These are phyloP conservation scores for Lepidium aucheri DNA, from an alignment of 345 rosid species.

Conservation along the genomic window DNA sequence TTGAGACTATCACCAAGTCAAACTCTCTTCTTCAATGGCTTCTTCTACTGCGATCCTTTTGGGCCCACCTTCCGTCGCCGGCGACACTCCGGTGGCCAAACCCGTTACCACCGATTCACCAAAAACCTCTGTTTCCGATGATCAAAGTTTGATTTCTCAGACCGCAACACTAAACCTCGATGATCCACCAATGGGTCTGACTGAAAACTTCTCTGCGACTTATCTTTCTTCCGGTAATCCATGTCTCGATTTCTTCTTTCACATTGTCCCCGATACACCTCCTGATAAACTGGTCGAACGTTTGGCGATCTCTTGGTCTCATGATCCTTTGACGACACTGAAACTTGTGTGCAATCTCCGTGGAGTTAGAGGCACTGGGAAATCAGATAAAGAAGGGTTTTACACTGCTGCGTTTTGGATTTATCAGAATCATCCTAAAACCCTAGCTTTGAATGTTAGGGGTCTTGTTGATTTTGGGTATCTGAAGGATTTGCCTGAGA, in stretches of 20 bases:
- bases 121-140: neutral
- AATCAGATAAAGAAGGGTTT: conserved; percentile 63
- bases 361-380: conserved; percentile 65
- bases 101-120: neutral
- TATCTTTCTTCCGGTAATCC: conserved; percentile 42
- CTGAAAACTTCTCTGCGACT: conserved; percentile 40
- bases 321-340: conserved; percentile 42
- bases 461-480: conserved; percentile 43
- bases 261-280: conserved; percentile 45
- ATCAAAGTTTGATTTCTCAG: neutral
- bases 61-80: conserved; percentile 24
- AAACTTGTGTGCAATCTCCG: conserved; percentile 57
- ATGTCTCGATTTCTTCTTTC: conserved; percentile 67
- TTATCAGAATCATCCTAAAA: conserved; percentile 42
- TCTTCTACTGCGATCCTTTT: conserved; percentile 18
- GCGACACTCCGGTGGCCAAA: neutral
- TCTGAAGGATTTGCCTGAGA: conserved; percentile 60
- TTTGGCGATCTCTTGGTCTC: conserved; percentile 38
- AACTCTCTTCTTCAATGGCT: conserved; percentile 17
- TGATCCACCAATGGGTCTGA: conserved; percentile 29
- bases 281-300: conserved; percentile 15
- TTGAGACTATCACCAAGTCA: neutral
- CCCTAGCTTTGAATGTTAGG: conserved; percentile 45
- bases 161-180: conserved; percentile 6
- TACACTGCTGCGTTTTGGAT: conserved; percentile 50